Evolutionary conservation across 176 grass and related monocot species (phyloP).

Genomic region (Cocos nucifera): DNA sequence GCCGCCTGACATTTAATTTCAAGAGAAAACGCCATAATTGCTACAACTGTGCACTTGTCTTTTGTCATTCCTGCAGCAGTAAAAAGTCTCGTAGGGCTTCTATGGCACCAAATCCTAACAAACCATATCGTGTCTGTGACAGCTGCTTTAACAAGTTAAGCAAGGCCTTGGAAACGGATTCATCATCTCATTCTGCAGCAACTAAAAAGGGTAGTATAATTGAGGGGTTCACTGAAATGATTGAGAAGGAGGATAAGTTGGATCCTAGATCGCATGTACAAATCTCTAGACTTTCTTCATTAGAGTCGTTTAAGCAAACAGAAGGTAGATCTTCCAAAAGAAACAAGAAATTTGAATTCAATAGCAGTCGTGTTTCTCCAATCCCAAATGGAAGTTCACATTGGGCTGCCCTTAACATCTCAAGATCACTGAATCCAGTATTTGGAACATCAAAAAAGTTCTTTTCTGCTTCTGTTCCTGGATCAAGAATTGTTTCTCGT

Average conservation of each 20-base stretch:
- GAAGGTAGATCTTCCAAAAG: constrained; percentile 73
- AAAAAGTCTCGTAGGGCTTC: constrained; percentile 80
- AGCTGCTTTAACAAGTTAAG: constrained; percentile 74
- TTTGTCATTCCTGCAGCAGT: too few relatives aligned
- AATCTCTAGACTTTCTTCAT: constrained; percentile 77
- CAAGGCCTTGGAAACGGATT: constrained; percentile 51
- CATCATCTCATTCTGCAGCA: constrained; percentile 35
- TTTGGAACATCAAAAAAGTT: constrained; percentile 98
- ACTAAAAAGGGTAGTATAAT: constrained; percentile 39
- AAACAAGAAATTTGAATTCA: constrained; percentile 96
- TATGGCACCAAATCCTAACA: constrained; percentile 87
- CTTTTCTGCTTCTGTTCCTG: constrained; percentile 94
- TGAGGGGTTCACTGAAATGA: constrained; percentile 44
- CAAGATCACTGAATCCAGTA: constrained; percentile 90
- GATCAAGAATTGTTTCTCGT: constrained; percentile 90
- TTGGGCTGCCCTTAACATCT: constrained; percentile 77
- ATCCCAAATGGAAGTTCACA: constrained; percentile 77
- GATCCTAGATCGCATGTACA: constrained; percentile 65
- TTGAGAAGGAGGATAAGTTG: constrained; percentile 44
- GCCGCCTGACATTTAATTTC: constrained; percentile 85
- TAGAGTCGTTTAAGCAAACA: constrained; percentile 62
- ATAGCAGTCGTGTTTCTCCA: constrained; percentile 76
- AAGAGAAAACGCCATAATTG: constrained; percentile 97
- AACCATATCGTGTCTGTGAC: constrained; percentile 91
- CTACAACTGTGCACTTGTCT: too few relatives aligned